phyloP scores from a whole-genome alignment of 2,329 filamentous ascomycete species.

The Paecilomyces fulvus region DNA sequence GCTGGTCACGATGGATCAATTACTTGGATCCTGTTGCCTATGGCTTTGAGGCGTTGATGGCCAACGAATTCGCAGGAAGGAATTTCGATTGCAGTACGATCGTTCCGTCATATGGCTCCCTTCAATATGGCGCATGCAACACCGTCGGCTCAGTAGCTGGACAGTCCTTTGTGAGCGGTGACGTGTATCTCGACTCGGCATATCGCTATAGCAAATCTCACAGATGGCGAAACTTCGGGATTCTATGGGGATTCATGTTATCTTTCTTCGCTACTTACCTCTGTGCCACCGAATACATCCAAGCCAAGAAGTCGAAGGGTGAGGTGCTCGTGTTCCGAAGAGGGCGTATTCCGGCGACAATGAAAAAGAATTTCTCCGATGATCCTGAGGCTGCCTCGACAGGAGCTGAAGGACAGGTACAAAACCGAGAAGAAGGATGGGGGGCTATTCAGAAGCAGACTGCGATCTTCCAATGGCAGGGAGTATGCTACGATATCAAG shows the following conservation, averaged over 20 bases:
- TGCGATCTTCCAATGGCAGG: slow-evolving; percentile 76
- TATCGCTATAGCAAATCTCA: slow-evolving; percentile 52
- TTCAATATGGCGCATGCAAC: slow-evolving; percentile 46
- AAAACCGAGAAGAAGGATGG: slow-evolving; percentile 14
- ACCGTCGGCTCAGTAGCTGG: slow-evolving; percentile 52
- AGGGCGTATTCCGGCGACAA: slow-evolving; percentile 49
- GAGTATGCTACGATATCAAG: slow-evolving; percentile 73
- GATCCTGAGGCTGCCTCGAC: slow-evolving; percentile 24
- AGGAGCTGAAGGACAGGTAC: slow-evolving; percentile 21
- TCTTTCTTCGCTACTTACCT: slow-evolving; percentile 57
- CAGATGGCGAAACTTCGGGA: slow-evolving; percentile 62
- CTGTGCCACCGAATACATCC: slow-evolving; percentile 52
- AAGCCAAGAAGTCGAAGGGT: slow-evolving; percentile 64
- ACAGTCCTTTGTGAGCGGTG: slow-evolving; percentile 45
- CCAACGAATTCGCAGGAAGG: slow-evolving; percentile 69
- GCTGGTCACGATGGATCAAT: slow-evolving; percentile 76
- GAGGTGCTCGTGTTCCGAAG: slow-evolving; percentile 68
- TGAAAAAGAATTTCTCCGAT: slow-evolving; percentile 12
- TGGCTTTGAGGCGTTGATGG: slow-evolving; percentile 69
- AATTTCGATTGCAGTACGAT: slow-evolving; percentile 45
- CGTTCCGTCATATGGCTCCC: slow-evolving; percentile 29
- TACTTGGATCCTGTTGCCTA: slow-evolving; percentile 74
- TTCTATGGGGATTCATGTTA: slow-evolving; percentile 57
- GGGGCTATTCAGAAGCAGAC: slow-evolving; percentile 54
- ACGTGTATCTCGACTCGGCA: slow-evolving; percentile 46